phyloP scores from a whole-genome alignment of 179 eudicot genomes.

The Actinidia polygama region DNA sequence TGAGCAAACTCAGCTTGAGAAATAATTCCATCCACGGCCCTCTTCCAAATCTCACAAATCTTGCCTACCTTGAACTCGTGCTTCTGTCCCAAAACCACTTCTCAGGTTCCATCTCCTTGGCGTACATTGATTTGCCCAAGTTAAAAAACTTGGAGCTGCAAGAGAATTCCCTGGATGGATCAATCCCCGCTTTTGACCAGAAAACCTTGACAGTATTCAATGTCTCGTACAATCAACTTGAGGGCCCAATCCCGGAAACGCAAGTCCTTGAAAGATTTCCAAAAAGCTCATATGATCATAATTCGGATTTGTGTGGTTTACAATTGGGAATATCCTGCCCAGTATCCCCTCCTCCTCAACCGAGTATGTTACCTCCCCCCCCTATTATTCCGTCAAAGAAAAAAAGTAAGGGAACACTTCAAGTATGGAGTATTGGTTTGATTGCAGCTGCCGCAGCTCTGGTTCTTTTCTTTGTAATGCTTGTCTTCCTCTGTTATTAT shows the following conservation, averaged over 20 bases:
- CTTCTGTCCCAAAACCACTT: constrained; percentile 41
- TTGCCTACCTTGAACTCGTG: constrained; percentile 32
- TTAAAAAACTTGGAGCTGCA: constrained; percentile 37
- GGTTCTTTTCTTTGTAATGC: constrained; percentile 20
- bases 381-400: constrained; percentile 3
- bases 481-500: constrained; percentile 26
- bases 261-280: constrained; percentile 34
- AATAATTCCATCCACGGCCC: constrained; percentile 42
- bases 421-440: constrained; percentile 35
- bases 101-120: constrained; percentile 42
- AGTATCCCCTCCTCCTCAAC: constrained; percentile 3
- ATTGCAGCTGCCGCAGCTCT: constrained; percentile 40
- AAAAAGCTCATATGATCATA: constrained; percentile 42
- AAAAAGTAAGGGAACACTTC: constrained; percentile 6
- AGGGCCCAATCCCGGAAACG: constrained; percentile 45
- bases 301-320: constrained; percentile 41
- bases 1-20: constrained; percentile 41
- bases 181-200: constrained; percentile 53
- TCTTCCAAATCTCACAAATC: constrained; percentile 42
- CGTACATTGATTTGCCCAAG: constrained; percentile 32
- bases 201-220: constrained; percentile 37
- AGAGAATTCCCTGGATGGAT: constrained; percentile 36
- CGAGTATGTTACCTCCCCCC: not conserved
- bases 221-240: constrained; percentile 44
- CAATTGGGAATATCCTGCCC: constrained; percentile 36